These are phyloP conservation scores for Exutisphaerella laricina DNA, from an alignment of 2,329 filamentous ascomycete species.

Conservation along the genomic window DNA sequence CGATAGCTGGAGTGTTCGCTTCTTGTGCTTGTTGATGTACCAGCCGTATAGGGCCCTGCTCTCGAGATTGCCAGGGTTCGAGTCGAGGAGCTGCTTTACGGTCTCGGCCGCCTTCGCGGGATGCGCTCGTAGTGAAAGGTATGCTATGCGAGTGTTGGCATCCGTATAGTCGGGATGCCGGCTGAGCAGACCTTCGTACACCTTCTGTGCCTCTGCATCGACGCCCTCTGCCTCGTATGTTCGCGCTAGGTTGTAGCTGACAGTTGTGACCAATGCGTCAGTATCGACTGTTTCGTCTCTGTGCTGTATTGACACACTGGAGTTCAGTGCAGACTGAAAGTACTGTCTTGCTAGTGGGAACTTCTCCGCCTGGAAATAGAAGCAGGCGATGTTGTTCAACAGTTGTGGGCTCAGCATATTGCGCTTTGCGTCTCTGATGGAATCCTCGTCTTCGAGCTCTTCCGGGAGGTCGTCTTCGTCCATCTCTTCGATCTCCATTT, in stretches of 20 bases:
- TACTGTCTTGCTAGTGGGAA: constrained; percentile 73
- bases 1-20: constrained; percentile 69
- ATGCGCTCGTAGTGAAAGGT: constrained; percentile 75
- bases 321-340: constrained; percentile 86
- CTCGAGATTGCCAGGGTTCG: constrained; percentile 78
- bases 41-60: constrained; percentile 90
- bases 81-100: constrained; percentile 78
- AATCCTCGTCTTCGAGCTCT: constrained; percentile 29
- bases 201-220: constrained; percentile 74
- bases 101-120: constrained; percentile 80
- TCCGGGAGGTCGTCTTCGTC: constrained; percentile 61
- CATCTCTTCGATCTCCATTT: constrained; percentile 77
- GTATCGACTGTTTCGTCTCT: constrained; percentile 58
- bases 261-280: constrained; percentile 88
- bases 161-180: constrained; percentile 88
- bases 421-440: constrained; percentile 52
- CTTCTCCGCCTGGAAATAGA: constrained; percentile 83
- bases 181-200: constrained; percentile 79
- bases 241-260: constrained; percentile 91
- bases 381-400: constrained; percentile 96
- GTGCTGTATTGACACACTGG: constrained; percentile 77
- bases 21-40: constrained; percentile 88
- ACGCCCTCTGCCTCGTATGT: constrained; percentile 85
- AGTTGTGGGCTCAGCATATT: constrained; percentile 81
- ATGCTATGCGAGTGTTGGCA: constrained; percentile 79